These are phyloP conservation scores for Lenzites betulinus DNA, from an alignment of 768 basidiomycete genomes.

Conservation along the genomic window DNA sequence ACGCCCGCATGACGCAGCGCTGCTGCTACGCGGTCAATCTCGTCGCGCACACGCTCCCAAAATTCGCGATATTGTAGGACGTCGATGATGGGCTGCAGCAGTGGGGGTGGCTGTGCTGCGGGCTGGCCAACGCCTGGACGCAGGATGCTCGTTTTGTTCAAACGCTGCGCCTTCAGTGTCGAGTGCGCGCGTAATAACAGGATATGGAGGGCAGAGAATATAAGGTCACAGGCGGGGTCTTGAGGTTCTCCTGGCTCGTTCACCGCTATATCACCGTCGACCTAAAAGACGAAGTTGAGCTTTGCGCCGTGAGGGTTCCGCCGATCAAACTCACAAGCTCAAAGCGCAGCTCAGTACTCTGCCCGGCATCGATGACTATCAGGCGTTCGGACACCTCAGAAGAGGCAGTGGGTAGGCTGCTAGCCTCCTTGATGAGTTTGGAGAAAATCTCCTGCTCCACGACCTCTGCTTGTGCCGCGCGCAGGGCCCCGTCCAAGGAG, in stretches of 20 bases:
- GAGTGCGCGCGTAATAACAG: conserved; percentile 66
- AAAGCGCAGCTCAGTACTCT: conserved; percentile 66
- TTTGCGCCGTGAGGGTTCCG: not conserved
- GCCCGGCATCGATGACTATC: conserved; percentile 76
- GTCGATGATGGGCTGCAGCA: conserved; percentile 78
- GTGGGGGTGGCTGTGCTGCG: conserved; percentile 38
- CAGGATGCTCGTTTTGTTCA: conserved; percentile 31
- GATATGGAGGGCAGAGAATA: conserved; percentile 63
- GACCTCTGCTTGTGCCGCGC: conserved; percentile 65
- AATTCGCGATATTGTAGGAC: conserved; percentile 79
- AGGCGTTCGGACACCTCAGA: conserved; percentile 78
- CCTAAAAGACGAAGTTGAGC: conserved; percentile 21
- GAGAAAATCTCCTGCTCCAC: conserved; percentile 83
- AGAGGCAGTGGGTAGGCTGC: conserved; percentile 70
- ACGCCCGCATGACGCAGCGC: conserved; percentile 59
- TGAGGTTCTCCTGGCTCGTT: not conserved
- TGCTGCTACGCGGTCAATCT: conserved; percentile 52
- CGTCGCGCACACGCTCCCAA: conserved; percentile 58
- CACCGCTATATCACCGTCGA: conserved; percentile 27
- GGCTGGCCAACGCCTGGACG: conserved; percentile 24
- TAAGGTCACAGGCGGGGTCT: conserved; percentile 57
- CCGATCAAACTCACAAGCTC: conserved; percentile 56
- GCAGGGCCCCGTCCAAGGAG: conserved; percentile 54
- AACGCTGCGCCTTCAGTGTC: conserved; percentile 44
- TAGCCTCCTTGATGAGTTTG: conserved; percentile 74